Evolutionary conservation across 306 rosid genomes (phyloP).

Genomic region (Pterocarpus macrocarpus): DNA sequence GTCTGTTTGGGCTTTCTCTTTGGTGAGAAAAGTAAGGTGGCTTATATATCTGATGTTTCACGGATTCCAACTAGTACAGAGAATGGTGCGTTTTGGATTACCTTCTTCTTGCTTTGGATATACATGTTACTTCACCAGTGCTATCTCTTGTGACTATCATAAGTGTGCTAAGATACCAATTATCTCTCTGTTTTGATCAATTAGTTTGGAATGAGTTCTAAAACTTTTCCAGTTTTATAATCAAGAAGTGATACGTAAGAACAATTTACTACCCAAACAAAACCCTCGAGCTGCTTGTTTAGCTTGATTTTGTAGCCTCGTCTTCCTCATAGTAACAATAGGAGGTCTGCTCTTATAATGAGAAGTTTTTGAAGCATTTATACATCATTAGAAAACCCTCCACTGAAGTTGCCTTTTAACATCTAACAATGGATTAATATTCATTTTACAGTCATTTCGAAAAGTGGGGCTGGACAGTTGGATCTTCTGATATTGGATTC

Average conservation of each 20-base stretch:
- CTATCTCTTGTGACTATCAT: not conserved
- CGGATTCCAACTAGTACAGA: slow-evolving; percentile 84
- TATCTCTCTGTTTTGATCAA: slow-evolving; percentile 4
- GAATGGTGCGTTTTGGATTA: slow-evolving; percentile 60
- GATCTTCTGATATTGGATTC: slow-evolving; percentile 86
- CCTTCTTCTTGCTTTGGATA: slow-evolving; percentile 10
- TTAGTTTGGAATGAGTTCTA: not conserved
- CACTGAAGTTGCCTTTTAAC: slow-evolving; percentile 16
- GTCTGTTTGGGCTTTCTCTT: slow-evolving; percentile 84
- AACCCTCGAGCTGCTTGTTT: slow-evolving; percentile 7
- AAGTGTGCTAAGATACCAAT: not conserved
- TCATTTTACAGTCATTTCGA: slow-evolving; percentile 70
- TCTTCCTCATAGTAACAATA: slow-evolving; percentile 25
- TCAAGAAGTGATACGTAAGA: not conserved
- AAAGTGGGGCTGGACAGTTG: slow-evolving; percentile 79
- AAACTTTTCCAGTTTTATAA: not conserved
- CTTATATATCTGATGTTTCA: slow-evolving; percentile 89
- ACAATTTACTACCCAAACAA: slow-evolving; percentile 21
- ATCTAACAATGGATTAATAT: slow-evolving; percentile 25
- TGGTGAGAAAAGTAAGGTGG: slow-evolving; percentile 75
- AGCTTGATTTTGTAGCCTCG: slow-evolving; percentile 14
- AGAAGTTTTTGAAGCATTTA: slow-evolving; percentile 13
- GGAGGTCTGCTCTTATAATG: not conserved
- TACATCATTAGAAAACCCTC: slow-evolving; percentile 12
- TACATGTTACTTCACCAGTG: not conserved